Evolutionary conservation across 169 alveolate species (phyloP), one percentile per base, ranked within the genome.

Genomic region (Cystoisospora suis): DNA sequence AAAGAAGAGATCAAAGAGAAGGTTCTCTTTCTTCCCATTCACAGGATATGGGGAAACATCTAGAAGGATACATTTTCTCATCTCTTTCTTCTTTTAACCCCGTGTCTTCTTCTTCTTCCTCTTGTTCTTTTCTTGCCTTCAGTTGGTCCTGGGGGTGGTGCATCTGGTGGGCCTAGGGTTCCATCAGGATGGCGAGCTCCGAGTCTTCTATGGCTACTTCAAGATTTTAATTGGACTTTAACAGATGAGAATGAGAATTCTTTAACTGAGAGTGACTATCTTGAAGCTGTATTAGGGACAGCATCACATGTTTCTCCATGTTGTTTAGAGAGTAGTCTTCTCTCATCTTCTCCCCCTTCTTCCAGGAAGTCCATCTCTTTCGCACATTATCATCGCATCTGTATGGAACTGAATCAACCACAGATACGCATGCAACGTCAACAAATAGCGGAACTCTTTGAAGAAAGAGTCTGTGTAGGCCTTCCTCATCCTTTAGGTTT

Each of bases 391-490:
- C n/a, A 44, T n/a, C 77, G 77, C 44, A n/a, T n/a, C 5, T 72
- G 56, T 53, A 29, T 42, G n/a, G 92, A 42, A 44, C 47, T 88
- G 87, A 83, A 88, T 47, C 69, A 36, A 59, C 86, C 92, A 9
- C 92, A 88, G 58, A 58, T 88, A 32, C 87, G 92, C 83, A 75
- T 88, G 88, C 81, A 75, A 15, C 92, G 92, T 46, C 92, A 88
- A 72, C 88, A 88, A 70, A 80, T 77, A 20, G 81, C 87, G 32
- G 86, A 59, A 44, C 72, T 88, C 45, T 88, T 88, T 45, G 83
- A 42, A 27, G 92, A 88, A n/a, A 87, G 92, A 2, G 87, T 56
- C 65, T 88, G 92, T 36, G 69, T 88, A 20, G 88, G 85, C 23
- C 75, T 88, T 20, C 92, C 92, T 17, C 81, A 85, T 1, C 92